These are phyloP conservation scores for Gynochthodes officinalis DNA, from an alignment of 257 asterid genomes.

Conservation along the genomic window DNA sequence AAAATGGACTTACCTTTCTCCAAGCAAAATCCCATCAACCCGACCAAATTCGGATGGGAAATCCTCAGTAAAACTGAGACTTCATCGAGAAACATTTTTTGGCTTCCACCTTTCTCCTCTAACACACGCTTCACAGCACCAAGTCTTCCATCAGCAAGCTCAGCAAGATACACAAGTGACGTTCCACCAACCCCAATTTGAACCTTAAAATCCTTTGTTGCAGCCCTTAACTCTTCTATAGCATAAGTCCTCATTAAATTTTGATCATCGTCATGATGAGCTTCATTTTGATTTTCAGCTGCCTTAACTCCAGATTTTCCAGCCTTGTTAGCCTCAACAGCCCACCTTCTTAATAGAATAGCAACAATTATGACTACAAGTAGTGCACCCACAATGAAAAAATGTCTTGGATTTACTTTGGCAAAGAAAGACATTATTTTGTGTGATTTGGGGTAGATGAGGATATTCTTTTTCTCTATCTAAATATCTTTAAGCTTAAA, in stretches of 20 bases:
- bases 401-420: constrained; percentile 47
- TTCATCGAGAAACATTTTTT: constrained; percentile 75
- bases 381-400: constrained; percentile 51
- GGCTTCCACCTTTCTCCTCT: constrained; percentile 75
- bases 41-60: constrained; percentile 72
- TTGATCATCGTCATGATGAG: not conserved
- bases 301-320: constrained; percentile 12
- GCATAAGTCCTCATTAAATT: constrained; percentile 56
- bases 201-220: constrained; percentile 56
- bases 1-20: constrained; percentile 50
- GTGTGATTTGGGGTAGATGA: constrained; percentile 6
- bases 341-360: constrained; percentile 40
- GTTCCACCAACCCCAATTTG: constrained; percentile 71
- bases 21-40: constrained; percentile 71
- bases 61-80: constrained; percentile 81
- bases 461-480: not conserved
- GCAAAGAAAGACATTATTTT: constrained; percentile 55
- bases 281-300: constrained; percentile 18
- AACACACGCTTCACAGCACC: constrained; percentile 74
- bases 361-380: constrained; percentile 41
- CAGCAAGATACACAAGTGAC: constrained; percentile 69
- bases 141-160: constrained; percentile 53
- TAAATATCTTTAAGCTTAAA: not conserved
- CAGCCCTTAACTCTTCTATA: constrained; percentile 54
- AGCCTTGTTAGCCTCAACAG: constrained; percentile 22